A percentile compares a stretch with the other conserved stretches of the same genome.
Conservation (phyloP, 306 rosid genomes). For the Rosa multiflora region DNA sequence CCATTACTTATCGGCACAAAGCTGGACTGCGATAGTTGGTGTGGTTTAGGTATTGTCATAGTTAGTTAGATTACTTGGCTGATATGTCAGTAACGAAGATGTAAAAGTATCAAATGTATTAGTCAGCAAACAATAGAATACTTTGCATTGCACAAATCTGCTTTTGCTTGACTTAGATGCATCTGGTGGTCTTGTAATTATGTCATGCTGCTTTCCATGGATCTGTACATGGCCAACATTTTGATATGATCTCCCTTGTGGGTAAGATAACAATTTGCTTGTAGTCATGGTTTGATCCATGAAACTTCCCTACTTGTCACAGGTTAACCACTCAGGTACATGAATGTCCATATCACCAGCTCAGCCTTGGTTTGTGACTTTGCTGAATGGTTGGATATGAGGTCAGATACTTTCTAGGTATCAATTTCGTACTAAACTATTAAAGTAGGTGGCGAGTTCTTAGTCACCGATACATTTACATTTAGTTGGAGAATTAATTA, state of each 20-base stretch:
- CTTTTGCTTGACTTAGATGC: background rate
- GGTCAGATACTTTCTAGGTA: background rate
- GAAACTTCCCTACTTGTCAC: background rate
- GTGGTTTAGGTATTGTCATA: background rate
- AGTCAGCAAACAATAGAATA: background rate
- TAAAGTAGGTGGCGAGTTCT: background rate
- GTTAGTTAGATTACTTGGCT: background rate
- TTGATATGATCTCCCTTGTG: background rate
- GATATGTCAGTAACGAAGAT: background rate
- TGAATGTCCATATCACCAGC: background rate
- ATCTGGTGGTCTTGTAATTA: background rate
- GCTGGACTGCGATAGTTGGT: background rate
- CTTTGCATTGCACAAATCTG: background rate
- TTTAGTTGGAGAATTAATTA: background rate
- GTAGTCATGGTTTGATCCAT: background rate
- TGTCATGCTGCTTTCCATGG: background rate
- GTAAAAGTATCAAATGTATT: background rate
- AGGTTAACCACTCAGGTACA: background rate
- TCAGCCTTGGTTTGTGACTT: background rate
- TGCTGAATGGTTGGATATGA: background rate
- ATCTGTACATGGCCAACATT: background rate
- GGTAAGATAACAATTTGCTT: background rate
- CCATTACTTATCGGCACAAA: background rate
- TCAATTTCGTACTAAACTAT: background rate
- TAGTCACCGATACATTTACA: background rate